Evolutionary conservation across 2,329 filamentous ascomycete species (phyloP), one percentile per base, ranked within the genome.

Genomic region (Onygena corvina): DNA sequence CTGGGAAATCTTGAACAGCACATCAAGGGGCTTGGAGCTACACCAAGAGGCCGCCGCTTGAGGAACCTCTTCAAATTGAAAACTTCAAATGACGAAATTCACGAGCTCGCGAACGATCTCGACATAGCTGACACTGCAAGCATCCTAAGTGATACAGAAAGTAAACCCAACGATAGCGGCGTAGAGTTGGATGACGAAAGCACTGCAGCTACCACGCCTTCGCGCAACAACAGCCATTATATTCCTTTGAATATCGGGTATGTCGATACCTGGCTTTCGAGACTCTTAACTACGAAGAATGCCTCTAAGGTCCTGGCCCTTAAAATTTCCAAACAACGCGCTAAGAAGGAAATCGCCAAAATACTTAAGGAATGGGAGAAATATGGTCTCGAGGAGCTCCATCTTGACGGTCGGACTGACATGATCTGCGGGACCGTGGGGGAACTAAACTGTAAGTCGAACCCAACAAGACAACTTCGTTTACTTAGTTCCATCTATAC

Each of bases 271-370:
- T 95, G 90, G 89, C 77, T 96, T 48, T 83, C 86, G 25, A 84
- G 86, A 12, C 79, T 96, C 40, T 86, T 96, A 70, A 80, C 87
- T 49, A 83, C 95, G 61, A 94, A 92, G 63, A 90, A 90, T 1
- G 85, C 83, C 0, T 82, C 73, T 12, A 79, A 79, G 54, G 76
- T 85, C 23, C 67, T 95, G 12, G 92, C 87, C 63, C 81, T 95
- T 63, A 75, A 75, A 2, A 74, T 87, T 20, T 79, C 83, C 3
- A 83, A 83, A 57, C 74, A 75, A n/a, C 77, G 80, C 52, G 84
- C 83, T 36, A 80, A 87, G 36, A 83, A 85, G 60, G 88, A 94
- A 60, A 74, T 94, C 16, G 76, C 82, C 20, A 76, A 78, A 46
- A 71, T 93, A 23, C 73, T 95, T 44, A 80, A 80, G 33, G 83